Percentiles rank a stretch among this genome's conserved stretches.
These are phyloP conservation scores for Chenopodium album DNA, from an alignment of 148 eudicot genomes.

Conservation along the genomic window DNA sequence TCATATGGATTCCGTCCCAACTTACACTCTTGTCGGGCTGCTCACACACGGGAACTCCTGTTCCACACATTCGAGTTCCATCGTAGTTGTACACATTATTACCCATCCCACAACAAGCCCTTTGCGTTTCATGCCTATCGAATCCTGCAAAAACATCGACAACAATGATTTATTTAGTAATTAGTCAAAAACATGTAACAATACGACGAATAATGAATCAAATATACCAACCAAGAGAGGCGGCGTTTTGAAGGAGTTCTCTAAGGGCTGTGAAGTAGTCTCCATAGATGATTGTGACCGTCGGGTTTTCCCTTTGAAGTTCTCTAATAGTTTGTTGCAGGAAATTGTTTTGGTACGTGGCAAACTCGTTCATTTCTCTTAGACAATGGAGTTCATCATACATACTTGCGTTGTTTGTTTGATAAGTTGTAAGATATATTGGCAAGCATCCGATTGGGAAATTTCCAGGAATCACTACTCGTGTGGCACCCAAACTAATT, in stretches of 20 bases:
- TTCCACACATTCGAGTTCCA: not conserved
- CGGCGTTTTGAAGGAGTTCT: slow-evolving; percentile 18
- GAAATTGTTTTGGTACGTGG: slow-evolving; percentile 13
- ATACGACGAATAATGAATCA: not conserved
- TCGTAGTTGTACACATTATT: slow-evolving; percentile 5
- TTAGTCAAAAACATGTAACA: too few relatives aligned
- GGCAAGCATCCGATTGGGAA: slow-evolving; percentile 37
- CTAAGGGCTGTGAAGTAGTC: slow-evolving; percentile 27
- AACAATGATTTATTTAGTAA: too few relatives aligned
- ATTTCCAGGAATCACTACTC: slow-evolving; percentile 27
- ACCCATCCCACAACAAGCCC: slow-evolving; percentile 33
- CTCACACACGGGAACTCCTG: slow-evolving; percentile 1
- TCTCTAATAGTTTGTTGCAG: slow-evolving; percentile 13
- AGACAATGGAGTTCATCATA: slow-evolving; percentile 27
- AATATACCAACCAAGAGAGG: slow-evolving; percentile 26
- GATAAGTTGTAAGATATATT: slow-evolving; percentile 12
- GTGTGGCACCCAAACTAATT: slow-evolving; percentile 26
- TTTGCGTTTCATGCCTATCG: not conserved
- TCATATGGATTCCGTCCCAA: slow-evolving; percentile 27
- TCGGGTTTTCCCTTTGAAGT: slow-evolving; percentile 20
- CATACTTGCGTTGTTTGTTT: not conserved
- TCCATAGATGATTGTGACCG: slow-evolving; percentile 22
- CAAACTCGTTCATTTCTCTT: slow-evolving; percentile 13
- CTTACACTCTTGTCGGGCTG: slow-evolving; percentile 6
- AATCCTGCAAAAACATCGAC: slow-evolving; percentile 17